A percentile compares a stretch with the other conserved stretches of the same genome.
phyloP scores from a whole-genome alignment of 768 basidiomycete genomes.

The Pisolithus sp. region DNA sequence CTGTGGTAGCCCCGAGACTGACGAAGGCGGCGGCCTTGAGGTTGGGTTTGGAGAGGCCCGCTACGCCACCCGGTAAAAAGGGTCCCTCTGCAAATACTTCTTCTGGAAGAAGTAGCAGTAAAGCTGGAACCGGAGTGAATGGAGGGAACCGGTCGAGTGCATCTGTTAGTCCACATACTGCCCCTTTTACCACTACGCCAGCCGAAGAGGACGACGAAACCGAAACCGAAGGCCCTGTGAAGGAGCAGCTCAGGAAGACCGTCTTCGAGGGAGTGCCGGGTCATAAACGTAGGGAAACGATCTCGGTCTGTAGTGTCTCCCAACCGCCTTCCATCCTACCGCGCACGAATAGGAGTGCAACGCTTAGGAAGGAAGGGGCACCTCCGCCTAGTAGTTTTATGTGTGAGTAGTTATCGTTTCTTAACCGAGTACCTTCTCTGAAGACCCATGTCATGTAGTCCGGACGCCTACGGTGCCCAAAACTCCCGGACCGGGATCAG shows the following conservation, averaged over 20 bases:
- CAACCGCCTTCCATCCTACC: slow-evolving; percentile 37
- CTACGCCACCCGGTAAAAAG: slow-evolving; percentile 33
- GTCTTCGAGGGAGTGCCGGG: slow-evolving; percentile 80
- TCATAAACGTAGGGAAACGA: slow-evolving; percentile 72
- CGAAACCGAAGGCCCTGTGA: slow-evolving; percentile 15
- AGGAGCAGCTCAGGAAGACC: slow-evolving; percentile 24
- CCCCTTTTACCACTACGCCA: not conserved
- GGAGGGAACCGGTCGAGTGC: slow-evolving; percentile 8
- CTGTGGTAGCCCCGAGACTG: slow-evolving; percentile 66
- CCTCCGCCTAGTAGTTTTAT: slow-evolving; percentile 63
- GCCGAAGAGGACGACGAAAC: slow-evolving; percentile 26
- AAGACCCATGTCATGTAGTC: slow-evolving; percentile 31
- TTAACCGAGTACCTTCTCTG: not conserved
- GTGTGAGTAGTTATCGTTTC: slow-evolving; percentile 42
- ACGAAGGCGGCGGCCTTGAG: slow-evolving; percentile 69
- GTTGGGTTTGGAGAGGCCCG: slow-evolving; percentile 43
- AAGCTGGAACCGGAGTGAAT: slow-evolving; percentile 5
- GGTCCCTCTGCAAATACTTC: slow-evolving; percentile 28
- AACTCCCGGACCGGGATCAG: slow-evolving; percentile 31
- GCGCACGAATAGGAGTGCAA: slow-evolving; percentile 38
- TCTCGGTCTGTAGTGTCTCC: slow-evolving; percentile 54
- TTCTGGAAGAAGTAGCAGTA: not conserved
- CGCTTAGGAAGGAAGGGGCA: slow-evolving; percentile 38
- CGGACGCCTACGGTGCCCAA: slow-evolving; percentile 38
- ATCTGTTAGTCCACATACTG: slow-evolving; percentile 12